These are phyloP conservation scores for Candida tallmaniae DNA, from an alignment of 805 yeast species.

Conservation along the genomic window DNA sequence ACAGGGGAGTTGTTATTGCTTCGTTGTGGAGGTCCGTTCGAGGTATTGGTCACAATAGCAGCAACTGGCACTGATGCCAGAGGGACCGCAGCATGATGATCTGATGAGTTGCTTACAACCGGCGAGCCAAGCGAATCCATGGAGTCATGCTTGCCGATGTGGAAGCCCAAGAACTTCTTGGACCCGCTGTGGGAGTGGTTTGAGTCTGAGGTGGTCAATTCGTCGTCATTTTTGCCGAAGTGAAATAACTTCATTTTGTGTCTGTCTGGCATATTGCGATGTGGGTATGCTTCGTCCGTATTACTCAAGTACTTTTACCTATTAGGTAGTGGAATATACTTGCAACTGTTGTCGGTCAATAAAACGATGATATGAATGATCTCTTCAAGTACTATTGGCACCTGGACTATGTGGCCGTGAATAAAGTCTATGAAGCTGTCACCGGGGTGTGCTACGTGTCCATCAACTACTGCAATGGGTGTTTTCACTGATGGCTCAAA, in stretches of 20 bases:
- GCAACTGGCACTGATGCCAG: not conserved
- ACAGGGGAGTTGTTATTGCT: constrained; percentile 10
- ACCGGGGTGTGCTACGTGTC: not conserved
- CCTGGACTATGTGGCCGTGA: no score
- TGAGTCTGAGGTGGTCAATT: constrained; percentile 26
- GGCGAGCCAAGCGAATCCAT: constrained; percentile 33
- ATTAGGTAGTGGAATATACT: no score
- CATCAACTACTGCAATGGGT: not conserved
- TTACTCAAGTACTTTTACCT: no score
- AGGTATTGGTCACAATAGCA: not conserved
- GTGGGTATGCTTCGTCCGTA: no score
- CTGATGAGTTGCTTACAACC: constrained; percentile 28
- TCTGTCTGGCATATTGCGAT: constrained; percentile 40
- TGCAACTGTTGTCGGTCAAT: no score
- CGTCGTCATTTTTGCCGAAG: constrained; percentile 31
- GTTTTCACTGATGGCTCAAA: no score
- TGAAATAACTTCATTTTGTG: constrained; percentile 39
- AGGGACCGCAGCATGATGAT: constrained; percentile 19
- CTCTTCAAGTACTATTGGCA: no score
- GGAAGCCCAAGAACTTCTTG: constrained; percentile 36
- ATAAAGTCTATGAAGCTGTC: no score
- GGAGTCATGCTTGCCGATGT: constrained; percentile 39
- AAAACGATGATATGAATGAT: no score
- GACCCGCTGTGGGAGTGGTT: constrained; percentile 19
- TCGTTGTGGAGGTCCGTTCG: constrained; percentile 1